phyloP scores from a whole-genome alignment of 257 asterid genomes.

The Anisodus tanguticus region DNA sequence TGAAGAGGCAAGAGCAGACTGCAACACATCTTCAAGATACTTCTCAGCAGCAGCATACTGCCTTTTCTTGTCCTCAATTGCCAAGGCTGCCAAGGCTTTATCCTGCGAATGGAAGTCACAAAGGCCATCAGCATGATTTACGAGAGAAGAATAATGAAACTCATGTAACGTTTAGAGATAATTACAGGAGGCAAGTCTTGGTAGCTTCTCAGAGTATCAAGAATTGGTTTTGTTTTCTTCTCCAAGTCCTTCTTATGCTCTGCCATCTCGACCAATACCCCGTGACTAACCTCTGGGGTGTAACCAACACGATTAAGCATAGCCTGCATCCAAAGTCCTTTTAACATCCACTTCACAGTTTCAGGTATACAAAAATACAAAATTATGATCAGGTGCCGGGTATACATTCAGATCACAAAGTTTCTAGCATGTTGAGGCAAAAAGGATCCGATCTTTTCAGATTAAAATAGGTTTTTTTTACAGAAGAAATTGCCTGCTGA shows the following conservation, averaged over 20 bases:
- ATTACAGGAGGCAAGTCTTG: slow-evolving; percentile 97
- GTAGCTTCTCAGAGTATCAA: slow-evolving; percentile 95
- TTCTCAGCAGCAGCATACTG: slow-evolving; percentile 96
- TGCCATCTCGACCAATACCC: slow-evolving; percentile 96
- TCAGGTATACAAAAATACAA: not conserved
- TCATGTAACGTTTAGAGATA: not conserved
- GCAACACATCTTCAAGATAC: slow-evolving; percentile 93
- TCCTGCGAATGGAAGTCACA: slow-evolving; percentile 53
- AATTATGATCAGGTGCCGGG: not conserved
- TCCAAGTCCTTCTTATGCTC: slow-evolving; percentile 94
- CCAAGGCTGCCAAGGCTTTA: slow-evolving; percentile 95
- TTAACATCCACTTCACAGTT: not conserved
- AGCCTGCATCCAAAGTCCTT: slow-evolving; percentile 57
- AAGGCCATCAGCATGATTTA: slow-evolving; percentile 20
- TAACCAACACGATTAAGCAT: slow-evolving; percentile 94
- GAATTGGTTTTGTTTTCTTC: slow-evolving; percentile 91
- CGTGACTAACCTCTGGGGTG: slow-evolving; percentile 90
- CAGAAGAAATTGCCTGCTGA: slow-evolving; percentile 12
- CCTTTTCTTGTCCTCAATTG: slow-evolving; percentile 94
- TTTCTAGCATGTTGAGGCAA: not conserved
- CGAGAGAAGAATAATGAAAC: slow-evolving; percentile 15
- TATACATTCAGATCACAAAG: not conserved
- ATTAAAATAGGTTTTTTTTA: not conserved
- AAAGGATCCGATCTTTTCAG: not conserved
- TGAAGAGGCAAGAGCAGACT: slow-evolving; percentile 90